Percentiles rank a stretch among this genome's conserved stretches.
Conservation (phyloP, 2,329 filamentous ascomycete genomes). For the Cadophora gregata region DNA sequence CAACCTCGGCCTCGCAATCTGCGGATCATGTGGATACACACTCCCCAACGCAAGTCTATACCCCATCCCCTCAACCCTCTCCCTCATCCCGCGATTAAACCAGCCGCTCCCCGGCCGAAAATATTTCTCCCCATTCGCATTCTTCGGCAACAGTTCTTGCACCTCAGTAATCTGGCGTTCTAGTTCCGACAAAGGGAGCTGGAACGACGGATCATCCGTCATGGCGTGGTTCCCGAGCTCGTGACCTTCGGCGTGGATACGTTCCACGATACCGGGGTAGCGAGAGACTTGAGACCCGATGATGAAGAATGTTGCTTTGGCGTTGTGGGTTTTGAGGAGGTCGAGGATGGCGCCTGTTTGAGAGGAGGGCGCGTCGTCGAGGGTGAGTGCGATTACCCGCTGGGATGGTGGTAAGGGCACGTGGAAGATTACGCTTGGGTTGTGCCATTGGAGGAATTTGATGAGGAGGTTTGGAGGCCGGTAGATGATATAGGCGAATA, state of each 20-base stretch:
- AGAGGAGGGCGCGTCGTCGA: constrained; percentile 83
- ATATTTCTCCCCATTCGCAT: constrained; percentile 63
- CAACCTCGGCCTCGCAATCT: constrained; percentile 70
- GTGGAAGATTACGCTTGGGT: constrained; percentile 82
- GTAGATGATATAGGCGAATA: constrained; percentile 74
- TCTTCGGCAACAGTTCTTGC: constrained; percentile 55
- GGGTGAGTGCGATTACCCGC: constrained; percentile 79
- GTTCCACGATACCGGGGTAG: constrained; percentile 58
- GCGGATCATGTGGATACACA: constrained; percentile 91
- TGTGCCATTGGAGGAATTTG: constrained; percentile 70
- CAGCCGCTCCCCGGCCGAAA: constrained; percentile 87
- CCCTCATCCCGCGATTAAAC: constrained; percentile 75
- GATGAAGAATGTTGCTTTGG: constrained; percentile 85
- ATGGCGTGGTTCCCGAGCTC: constrained; percentile 89
- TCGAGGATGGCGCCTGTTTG: constrained; percentile 74
- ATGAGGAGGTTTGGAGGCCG: constrained; percentile 79
- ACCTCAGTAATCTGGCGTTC: constrained; percentile 68
- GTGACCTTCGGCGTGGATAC: constrained; percentile 65
- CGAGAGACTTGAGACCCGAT: constrained; percentile 78
- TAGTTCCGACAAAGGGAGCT: constrained; percentile 64
- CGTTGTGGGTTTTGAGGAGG: constrained; percentile 68
- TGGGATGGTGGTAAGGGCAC: constrained; percentile 58
- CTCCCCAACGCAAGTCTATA: constrained; percentile 80
- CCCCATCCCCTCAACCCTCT: constrained; percentile 62
- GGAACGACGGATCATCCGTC: constrained; percentile 78